phyloP scores from a whole-genome alignment of 2,329 filamentous ascomycete species.

The Capronia coronata region DNA sequence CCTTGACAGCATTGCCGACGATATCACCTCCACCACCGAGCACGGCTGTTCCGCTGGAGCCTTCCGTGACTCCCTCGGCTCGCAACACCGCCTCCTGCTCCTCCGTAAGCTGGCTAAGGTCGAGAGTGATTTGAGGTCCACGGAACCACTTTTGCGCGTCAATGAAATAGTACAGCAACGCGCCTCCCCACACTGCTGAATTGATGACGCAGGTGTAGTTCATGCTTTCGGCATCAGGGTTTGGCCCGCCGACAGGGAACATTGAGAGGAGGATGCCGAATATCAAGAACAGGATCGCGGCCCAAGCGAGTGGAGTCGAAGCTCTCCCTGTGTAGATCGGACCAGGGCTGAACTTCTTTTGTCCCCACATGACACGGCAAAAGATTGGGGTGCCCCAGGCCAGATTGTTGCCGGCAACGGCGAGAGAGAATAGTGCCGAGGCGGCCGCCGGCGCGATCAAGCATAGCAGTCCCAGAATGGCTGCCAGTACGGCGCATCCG shows the following conservation, averaged over 20 bases:
- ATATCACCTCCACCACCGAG: constrained; percentile 4
- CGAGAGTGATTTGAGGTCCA: constrained; percentile 53
- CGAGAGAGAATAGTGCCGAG: constrained; percentile 53
- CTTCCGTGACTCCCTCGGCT: constrained; percentile 23
- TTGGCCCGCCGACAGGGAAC: constrained; percentile 53
- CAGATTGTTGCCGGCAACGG: constrained; percentile 55
- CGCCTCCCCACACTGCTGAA: constrained; percentile 52
- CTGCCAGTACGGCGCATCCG: constrained; percentile 47
- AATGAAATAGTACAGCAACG: constrained; percentile 50
- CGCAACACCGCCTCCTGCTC: constrained; percentile 28
- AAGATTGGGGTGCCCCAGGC: constrained; percentile 56
- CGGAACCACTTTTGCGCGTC: constrained; percentile 56
- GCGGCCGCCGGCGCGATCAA: constrained; percentile 54
- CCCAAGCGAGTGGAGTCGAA: constrained; percentile 49
- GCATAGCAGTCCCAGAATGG: constrained; percentile 52
- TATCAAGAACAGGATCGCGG: constrained; percentile 48
- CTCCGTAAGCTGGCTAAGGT: constrained; percentile 31
- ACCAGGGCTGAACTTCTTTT: constrained; percentile 52
- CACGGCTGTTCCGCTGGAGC: constrained; percentile 5
- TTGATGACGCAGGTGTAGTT: constrained; percentile 61
- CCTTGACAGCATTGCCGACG: neutral
- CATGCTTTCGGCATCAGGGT: constrained; percentile 49
- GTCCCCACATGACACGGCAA: constrained; percentile 53
- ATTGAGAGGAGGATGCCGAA: constrained; percentile 54
- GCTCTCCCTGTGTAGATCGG: constrained; percentile 54